A percentile compares a stretch with the other conserved stretches of the same genome.
Conservation (phyloP, 2,329 filamentous ascomycete species). For the Penicillium rolfsii region DNA sequence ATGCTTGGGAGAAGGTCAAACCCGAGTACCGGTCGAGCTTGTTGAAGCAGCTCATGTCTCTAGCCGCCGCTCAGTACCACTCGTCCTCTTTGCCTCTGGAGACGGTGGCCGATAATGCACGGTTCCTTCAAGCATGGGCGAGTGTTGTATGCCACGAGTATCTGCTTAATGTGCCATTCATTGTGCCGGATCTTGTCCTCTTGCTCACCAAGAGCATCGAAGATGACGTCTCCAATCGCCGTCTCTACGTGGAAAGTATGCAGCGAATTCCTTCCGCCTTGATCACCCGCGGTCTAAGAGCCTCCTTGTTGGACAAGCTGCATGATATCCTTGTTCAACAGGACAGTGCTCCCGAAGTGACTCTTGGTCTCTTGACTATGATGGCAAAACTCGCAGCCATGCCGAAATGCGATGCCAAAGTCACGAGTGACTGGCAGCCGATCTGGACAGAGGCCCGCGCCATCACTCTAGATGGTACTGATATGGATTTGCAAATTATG, state of each 20-base stretch:
- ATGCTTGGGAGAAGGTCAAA: slow-evolving; percentile 35
- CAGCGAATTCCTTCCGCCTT: slow-evolving; percentile 42
- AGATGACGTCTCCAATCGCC: slow-evolving; percentile 32
- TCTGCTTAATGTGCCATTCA: slow-evolving; percentile 37
- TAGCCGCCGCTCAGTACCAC: slow-evolving; percentile 37
- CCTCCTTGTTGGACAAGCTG: slow-evolving; percentile 39
- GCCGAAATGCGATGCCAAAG: slow-evolving; percentile 42
- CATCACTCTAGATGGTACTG: slow-evolving; percentile 37
- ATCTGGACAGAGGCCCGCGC: slow-evolving; percentile 43
- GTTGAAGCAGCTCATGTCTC: slow-evolving; percentile 38
- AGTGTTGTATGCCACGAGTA: slow-evolving; percentile 46
- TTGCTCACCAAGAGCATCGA: slow-evolving; percentile 41
- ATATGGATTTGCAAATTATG: slow-evolving; percentile 40
- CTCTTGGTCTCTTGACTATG: slow-evolving; percentile 41
- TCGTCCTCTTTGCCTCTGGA: slow-evolving; percentile 33
- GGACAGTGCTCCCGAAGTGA: slow-evolving; percentile 31
- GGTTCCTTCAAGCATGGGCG: slow-evolving; percentile 44
- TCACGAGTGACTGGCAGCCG: slow-evolving; percentile 42
- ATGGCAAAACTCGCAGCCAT: slow-evolving; percentile 47
- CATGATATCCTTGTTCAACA: slow-evolving; percentile 38
- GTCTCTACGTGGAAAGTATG: slow-evolving; percentile 41
- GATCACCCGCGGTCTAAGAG: slow-evolving; percentile 44
- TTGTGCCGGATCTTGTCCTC: slow-evolving; percentile 40
- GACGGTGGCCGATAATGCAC: slow-evolving; percentile 30
- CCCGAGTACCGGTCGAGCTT: slow-evolving; percentile 37